Evolutionary conservation across 345 rosid species (phyloP), one percentile per base, ranked within the genome.

Genomic region (Isatis tinctoria): DNA sequence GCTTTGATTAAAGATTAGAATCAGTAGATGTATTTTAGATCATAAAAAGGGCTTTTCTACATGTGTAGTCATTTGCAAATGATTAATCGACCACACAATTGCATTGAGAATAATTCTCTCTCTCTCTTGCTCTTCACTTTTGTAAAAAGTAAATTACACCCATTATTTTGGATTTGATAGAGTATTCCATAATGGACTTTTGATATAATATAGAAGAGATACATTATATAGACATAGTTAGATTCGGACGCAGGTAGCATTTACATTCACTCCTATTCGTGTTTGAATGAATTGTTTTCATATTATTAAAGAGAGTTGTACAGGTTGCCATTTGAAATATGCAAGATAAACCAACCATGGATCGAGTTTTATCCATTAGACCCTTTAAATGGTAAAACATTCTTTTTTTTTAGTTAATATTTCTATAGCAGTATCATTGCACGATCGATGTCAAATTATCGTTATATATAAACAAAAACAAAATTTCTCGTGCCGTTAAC

Each of bases 171-270:
- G 79, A 76, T 75, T 75, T 69, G 79, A 76, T 69, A 69, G 79
- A 69, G 74, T 75, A 69, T 75, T 75, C 74, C 65, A 75, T 35
- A 43, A 62, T 32, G 57, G 65, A 61, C 62, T 35, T 35, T 75
- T 13, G 44, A 32, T 44, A 51, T 68, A 11, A 67, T 26, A 53
- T 53, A 49, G 39, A 61, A 54, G 28, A 64, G 43, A 32, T 22
- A 32, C 12, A 54, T 36, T 60, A 8, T 60, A 8, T 52, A 13
- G 11, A 68, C 51, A 69, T 60, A 36, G 65, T 69, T 69, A 76
- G 79, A 69, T 69, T 76, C 79, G 79, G 79, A 75, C 51, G 70
- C 65, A 75, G 2, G 65, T 68, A 69, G 49, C 69, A 60, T 68
- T 75, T 43, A 60, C 18, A 22, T 75, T 51, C 45, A 49, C 73